Evolutionary conservation across 768 basidiomycete species (phyloP), one percentile per base, ranked within the genome.

Genomic region (Lactifluus volemus): DNA sequence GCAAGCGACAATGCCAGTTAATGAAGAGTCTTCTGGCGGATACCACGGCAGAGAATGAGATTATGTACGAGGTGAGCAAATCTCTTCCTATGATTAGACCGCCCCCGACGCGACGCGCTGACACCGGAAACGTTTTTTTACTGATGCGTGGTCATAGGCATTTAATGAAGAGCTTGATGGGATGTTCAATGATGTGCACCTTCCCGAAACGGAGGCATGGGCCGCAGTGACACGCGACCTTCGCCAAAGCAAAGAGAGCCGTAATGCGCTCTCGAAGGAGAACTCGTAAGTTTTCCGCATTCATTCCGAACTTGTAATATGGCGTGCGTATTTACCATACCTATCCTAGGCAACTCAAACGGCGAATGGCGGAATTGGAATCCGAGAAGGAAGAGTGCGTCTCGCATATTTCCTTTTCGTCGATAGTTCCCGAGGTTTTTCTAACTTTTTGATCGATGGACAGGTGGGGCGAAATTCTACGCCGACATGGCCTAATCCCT

Each of bases 161-260:
- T 95, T 97, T 75, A 96, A 97, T 70, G 92, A 93, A 69, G 93
- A 96, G 70, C 79, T 97, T 36, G 92, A 94, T 65, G 84, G 82
- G 17, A 91, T 96, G 89, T 96, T 85, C 73, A 86, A 88, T 53
- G 91, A 94, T 60, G 83, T 82, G 30, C 82, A 87, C 61, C 81
- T 95, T 52, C 91, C 93, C 11, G 84, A 85, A 21, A 83, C 86
- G 51, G 89, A 93, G 67, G 91, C 92, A 2, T 94, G 88, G 84
- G 70, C 75, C n/a, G 86, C 86, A 1, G 79, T 96, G 78, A 80
- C 83, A 30, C 74, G 75, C 47, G 91, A 95, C 69, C 75, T 95
- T 54, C 78, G 82, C 64, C 71, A 79, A 62, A 84, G 90, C 15
- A 96, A 93, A 72, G 85, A 88, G 68, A 73, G 79, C 15, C 79